A percentile compares a stretch with the other conserved stretches of the same genome.
Evolutionary conservation across 495 filamentous ascomycete genomes (phyloP).

Genomic region (Neurospora pannonica): DNA sequence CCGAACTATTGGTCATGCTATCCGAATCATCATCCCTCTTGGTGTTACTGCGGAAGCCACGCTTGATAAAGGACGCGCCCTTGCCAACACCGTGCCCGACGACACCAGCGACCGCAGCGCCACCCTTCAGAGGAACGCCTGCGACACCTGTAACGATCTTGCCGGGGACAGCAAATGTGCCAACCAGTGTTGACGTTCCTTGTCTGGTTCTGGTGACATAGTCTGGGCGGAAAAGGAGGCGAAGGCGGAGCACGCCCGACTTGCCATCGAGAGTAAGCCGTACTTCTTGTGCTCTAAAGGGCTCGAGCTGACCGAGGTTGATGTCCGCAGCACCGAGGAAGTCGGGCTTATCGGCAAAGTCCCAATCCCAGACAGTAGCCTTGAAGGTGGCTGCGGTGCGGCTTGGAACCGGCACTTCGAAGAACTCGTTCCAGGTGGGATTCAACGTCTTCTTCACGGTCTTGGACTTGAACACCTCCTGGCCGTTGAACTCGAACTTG

Average conservation of each 20-base stretch:
- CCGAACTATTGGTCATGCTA: constrained; percentile 17
- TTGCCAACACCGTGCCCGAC: constrained; percentile 75
- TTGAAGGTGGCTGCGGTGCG: constrained; percentile 78
- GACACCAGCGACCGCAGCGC: constrained; percentile 56
- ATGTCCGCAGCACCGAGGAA: constrained; percentile 71
- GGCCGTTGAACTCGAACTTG: constrained; percentile 82
- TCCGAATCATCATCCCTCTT: constrained; percentile 46
- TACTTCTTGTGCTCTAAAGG: constrained; percentile 66
- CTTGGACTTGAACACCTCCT: constrained; percentile 86
- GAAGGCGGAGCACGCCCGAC: constrained; percentile 71
- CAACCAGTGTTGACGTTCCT: constrained; percentile 87
- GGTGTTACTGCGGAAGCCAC: constrained; percentile 60
- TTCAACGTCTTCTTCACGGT: constrained; percentile 93
- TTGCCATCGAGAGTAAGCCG: constrained; percentile 78
- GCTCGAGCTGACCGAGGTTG: constrained; percentile 72
- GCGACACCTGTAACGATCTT: constrained; percentile 73
- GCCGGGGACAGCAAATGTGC: constrained; percentile 83
- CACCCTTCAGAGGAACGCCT: constrained; percentile 87
- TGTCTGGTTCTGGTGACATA: constrained; percentile 84
- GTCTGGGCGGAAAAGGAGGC: constrained; percentile 85
- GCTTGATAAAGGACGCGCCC: constrained; percentile 78
- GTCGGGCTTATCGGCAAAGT: constrained; percentile 87
- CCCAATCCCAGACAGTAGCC: constrained; percentile 86
- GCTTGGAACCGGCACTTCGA: constrained; percentile 73
- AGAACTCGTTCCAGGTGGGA: constrained; percentile 91